Conservation (phyloP, 129 eudicot genomes). For the Flaveria ramosissima region DNA sequence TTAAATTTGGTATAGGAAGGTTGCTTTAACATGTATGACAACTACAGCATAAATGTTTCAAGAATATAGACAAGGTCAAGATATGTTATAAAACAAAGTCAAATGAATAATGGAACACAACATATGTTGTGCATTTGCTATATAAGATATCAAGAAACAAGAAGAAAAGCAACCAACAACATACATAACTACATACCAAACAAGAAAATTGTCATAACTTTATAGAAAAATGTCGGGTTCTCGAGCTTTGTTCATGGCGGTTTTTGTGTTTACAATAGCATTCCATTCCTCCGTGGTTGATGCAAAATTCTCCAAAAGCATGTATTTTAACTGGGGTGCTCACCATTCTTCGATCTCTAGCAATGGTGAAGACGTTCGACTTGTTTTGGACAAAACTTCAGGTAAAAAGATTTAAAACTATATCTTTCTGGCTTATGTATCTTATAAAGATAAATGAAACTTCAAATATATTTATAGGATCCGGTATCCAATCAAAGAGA, state of each 20-base stretch:
- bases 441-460: background rate
- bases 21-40: no score
- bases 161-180: conserved; percentile 6
- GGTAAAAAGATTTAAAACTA: conserved; percentile 29
- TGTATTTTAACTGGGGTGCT: conserved; percentile 57
- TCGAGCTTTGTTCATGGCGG: conserved; percentile 18
- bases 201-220: background rate
- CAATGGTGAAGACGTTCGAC: conserved; percentile 48
- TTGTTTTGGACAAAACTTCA: conserved; percentile 54
- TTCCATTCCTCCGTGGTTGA: conserved; percentile 28
- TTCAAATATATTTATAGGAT: conserved; percentile 31
- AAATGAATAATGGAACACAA: background rate
- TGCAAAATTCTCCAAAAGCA: conserved; percentile 35
- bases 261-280: conserved; percentile 41
- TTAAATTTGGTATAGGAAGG: no score
- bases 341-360: conserved; percentile 39
- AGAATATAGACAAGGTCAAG: no score
- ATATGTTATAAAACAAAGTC: background rate
- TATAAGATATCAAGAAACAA: background rate
- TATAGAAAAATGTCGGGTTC: conserved; percentile 33
- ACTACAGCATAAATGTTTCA: no score
- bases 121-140: background rate
- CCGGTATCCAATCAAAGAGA: conserved; percentile 51
- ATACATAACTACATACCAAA: background rate
- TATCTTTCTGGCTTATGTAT: background rate